Conservation (phyloP, 345 rosid genomes). For the Cochlearia excelsa region DNA sequence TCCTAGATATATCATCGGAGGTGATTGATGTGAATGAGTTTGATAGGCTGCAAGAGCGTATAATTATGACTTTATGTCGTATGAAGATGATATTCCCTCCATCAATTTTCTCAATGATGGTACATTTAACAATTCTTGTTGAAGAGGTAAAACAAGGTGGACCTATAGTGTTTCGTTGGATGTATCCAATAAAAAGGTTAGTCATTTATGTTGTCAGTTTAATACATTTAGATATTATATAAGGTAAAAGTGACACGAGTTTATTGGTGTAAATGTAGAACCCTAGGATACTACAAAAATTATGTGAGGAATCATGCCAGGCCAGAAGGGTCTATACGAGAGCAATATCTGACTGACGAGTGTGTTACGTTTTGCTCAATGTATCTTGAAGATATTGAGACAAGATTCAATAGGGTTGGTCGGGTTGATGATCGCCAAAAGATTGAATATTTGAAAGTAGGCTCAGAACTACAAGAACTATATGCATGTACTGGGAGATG, state of each 20-base stretch:
- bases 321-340: background rate
- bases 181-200: background rate
- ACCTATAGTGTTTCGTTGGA: slow-evolving; percentile 6
- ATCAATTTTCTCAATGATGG: background rate
- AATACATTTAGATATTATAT: background rate
- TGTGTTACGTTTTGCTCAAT: background rate
- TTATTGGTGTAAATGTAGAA: background rate
- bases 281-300: background rate
- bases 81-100: background rate
- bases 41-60: background rate
- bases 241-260: background rate
- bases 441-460: no score
- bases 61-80: background rate
- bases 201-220: background rate
- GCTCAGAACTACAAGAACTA: no score
- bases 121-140: background rate
- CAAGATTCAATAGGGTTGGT: background rate
- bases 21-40: background rate
- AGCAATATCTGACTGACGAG: background rate
- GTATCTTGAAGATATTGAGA: background rate
- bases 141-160: background rate
- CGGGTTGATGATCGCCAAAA: background rate
- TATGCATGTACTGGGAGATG: background rate
- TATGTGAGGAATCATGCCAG: background rate
- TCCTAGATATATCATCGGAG: background rate